Evolutionary conservation across 257 asterid genomes (phyloP), one percentile per base, ranked within the genome.

Genomic region (Capsicum pubescens): DNA sequence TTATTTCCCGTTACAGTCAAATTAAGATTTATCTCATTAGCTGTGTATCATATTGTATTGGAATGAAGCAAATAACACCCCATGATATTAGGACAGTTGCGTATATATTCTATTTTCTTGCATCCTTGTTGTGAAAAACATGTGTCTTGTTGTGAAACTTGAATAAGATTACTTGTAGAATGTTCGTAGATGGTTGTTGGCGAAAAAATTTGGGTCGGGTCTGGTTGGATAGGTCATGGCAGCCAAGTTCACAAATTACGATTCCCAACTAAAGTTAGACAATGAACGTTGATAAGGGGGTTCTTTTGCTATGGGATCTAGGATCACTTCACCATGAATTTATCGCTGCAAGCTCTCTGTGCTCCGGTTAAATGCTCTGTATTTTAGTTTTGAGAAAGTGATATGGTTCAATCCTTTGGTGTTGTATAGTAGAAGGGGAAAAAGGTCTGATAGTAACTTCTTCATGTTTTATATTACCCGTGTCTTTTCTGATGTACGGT

Each of bases 101-200:
- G 4, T 50, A 21, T 74, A 0, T 50, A 12, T 74, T 74, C 64
- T 77, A 0, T 77, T 15, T 5, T 76, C 15, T 13, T 6, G 80
- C 81, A 76, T 26, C 26, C 48, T 76, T 54, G 14, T 76, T 76
- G 21, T 52, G 64, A 77, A 26, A 77, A 54, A 77, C 64, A 13
- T 77, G 26, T 77, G 81, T 21, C 21, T 76, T 9, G 14, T 74
- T 76, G 61, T 52, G 81, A 15, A 9, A 76, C 81, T 76, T 21
- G 26, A 21, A 76, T 52, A 76, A 0, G 19, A 21, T 76, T 14
- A 76, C 63, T 26, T 13, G 81, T 72, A 13, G 44, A 48, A 74
- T 72, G 80, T 74, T 12, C 50, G 10, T 13, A 13, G 14, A 76
- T 76, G 63, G 39, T 52, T 46, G 21, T 8, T 76, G 21, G 9